Percentiles rank a stretch among this genome's conserved stretches.
Conservation (phyloP, 805 yeast genomes). For the Sugiyamaella lignohabitans region DNA sequence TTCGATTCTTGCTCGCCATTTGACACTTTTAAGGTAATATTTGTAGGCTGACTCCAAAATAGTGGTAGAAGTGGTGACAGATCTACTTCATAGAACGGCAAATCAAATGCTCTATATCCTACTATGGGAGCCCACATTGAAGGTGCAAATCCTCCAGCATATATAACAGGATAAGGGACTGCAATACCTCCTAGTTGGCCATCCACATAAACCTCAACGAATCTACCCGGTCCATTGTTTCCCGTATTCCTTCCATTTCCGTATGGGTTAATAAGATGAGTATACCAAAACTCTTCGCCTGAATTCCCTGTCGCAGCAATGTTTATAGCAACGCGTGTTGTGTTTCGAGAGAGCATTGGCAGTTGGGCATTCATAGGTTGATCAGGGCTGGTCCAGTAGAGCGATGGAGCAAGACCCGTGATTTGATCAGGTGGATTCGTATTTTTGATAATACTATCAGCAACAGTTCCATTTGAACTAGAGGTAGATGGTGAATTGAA, state of each 20-base stretch:
- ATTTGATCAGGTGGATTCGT: constrained; percentile 2
- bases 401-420: constrained; percentile 4
- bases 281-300: constrained; percentile 81
- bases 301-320: constrained; percentile 72
- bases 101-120: constrained; percentile 64
- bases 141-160: constrained; percentile 79
- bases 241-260: neutral
- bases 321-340: constrained; percentile 52
- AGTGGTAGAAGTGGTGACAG: constrained; percentile 61
- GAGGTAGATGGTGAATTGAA: constrained; percentile 2
- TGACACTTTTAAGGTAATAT: constrained; percentile 7
- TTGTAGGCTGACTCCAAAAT: constrained; percentile 46
- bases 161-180: constrained; percentile 67
- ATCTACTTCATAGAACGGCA: constrained; percentile 64
- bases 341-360: constrained; percentile 41
- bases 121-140: constrained; percentile 78
- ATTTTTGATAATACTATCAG: neutral
- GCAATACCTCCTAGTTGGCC: constrained; percentile 54
- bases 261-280: constrained; percentile 36
- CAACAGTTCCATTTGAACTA: neutral
- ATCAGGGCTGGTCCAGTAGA: neutral
- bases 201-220: constrained; percentile 55
- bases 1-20: constrained; percentile 9
- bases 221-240: constrained; percentile 57
- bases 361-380: neutral